Evolutionary conservation across 257 asterid species (phyloP).

Genomic region (Oldenlandia corymbosa): DNA sequence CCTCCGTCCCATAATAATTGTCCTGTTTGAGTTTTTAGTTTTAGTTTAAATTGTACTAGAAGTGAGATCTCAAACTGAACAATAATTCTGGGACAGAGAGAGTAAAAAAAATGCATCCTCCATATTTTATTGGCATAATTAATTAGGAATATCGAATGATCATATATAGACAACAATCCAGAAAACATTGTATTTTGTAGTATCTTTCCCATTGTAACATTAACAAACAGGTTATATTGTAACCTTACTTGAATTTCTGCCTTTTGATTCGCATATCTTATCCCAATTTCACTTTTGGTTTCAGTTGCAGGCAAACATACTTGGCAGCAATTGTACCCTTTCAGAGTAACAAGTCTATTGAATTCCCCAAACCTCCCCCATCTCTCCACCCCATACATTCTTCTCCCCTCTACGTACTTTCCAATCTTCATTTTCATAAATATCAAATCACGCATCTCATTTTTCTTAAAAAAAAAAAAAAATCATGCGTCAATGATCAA

Average conservation of each 20-base stretch:
- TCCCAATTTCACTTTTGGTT: conserved; percentile 31
- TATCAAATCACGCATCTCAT: no score
- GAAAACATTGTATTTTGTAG: conserved; percentile 3
- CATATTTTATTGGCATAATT: no score
- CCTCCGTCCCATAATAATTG: no score
- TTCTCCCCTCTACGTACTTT: conserved; percentile 25
- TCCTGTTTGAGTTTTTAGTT: no score
- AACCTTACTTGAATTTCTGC: conserved; percentile 16
- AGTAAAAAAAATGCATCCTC: no score
- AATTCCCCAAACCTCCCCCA: conserved; percentile 24
- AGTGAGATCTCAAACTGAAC: no score
- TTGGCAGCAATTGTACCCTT: conserved; percentile 18
- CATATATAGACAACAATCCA: conserved; percentile 13
- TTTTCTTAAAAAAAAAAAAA: no score
- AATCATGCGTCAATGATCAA: no score
- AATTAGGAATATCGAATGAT: no score
- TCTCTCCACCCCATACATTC: conserved; percentile 39
- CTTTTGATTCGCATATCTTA: conserved; percentile 31
- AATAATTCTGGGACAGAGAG: no score
- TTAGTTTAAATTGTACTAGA: no score
- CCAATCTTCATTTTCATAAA: conserved; percentile 8
- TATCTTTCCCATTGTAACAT: conserved; percentile 4
- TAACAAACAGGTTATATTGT: conserved; percentile 9
- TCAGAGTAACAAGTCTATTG: conserved; percentile 19
- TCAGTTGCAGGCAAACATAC: conserved; percentile 21